phyloP scores from a whole-genome alignment of 2,329 filamentous ascomycete species.

The Pyrenochaeta sp. region DNA sequence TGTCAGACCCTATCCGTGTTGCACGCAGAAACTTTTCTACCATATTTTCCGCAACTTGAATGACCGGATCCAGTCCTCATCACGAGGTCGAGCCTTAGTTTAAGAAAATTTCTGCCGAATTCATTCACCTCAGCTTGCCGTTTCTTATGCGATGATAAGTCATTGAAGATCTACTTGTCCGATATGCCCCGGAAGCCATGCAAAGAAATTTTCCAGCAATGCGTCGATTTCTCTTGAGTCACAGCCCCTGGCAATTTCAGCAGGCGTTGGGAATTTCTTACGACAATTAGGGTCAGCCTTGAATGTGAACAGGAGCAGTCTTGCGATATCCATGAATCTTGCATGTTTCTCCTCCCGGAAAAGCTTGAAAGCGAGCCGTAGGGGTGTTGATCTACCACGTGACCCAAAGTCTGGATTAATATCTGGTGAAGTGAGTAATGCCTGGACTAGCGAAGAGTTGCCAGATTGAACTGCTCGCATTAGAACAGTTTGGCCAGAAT shows the following conservation, averaged over 20 bases:
- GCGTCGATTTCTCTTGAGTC: not conserved
- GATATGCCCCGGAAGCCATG: too few species aligned
- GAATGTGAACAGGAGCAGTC: not conserved
- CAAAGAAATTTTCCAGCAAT: too few species aligned
- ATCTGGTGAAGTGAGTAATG: not conserved
- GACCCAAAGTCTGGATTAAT: not conserved
- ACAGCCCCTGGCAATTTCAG: not conserved
- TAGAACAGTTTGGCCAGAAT: conserved; percentile 2
- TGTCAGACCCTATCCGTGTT: too few species aligned
- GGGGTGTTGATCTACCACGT: not conserved
- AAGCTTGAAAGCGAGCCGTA: not conserved
- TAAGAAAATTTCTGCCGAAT: too few species aligned
- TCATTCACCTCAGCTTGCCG: too few species aligned
- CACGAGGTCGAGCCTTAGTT: too few species aligned
- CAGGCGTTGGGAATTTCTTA: not conserved
- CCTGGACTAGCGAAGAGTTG: not conserved
- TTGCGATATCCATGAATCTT: not conserved
- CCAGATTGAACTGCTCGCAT: conserved; percentile 4
- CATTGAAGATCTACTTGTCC: too few species aligned
- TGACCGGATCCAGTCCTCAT: too few species aligned
- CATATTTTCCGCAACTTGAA: too few species aligned
- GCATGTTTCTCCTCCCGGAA: not conserved
- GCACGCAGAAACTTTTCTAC: too few species aligned
- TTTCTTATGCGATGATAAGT: too few species aligned
- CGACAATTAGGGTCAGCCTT: not conserved